These are phyloP conservation scores for Skeletonema menzelii DNA, from an alignment of 108 stramenopile genomes.

Conservation along the genomic window DNA sequence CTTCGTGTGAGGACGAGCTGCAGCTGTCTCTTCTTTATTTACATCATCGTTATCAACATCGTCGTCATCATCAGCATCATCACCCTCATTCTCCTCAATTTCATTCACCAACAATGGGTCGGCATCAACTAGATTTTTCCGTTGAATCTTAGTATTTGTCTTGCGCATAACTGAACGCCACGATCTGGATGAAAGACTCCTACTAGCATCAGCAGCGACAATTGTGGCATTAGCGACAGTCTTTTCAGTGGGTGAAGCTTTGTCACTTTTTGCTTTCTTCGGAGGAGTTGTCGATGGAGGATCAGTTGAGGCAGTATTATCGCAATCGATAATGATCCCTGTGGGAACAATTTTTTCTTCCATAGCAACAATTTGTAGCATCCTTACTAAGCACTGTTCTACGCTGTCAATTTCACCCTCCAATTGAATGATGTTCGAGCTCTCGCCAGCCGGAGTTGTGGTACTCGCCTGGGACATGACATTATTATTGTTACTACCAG, in stretches of 20 bases:
- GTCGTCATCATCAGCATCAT: too few relatives aligned
- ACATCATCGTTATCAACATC: slow-evolving; percentile 20
- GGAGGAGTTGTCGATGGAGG: not conserved
- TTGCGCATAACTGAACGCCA: slow-evolving; percentile 26
- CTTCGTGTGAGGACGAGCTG: slow-evolving; percentile 10
- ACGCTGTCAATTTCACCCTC: slow-evolving; percentile 43
- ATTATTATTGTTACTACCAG: not conserved
- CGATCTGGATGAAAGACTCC: not conserved
- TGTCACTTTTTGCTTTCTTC: not conserved
- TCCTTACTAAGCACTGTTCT: slow-evolving; percentile 28
- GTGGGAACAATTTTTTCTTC: slow-evolving; percentile 26
- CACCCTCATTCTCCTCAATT: too few relatives aligned
- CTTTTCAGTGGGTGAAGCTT: not conserved
- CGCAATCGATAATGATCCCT: slow-evolving; percentile 22
- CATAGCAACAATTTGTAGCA: slow-evolving; percentile 34
- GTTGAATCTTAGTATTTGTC: slow-evolving; percentile 36
- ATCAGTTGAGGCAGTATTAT: not conserved
- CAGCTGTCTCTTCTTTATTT: slow-evolving; percentile 13
- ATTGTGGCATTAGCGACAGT: slow-evolving; percentile 27
- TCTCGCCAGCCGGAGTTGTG: not conserved
- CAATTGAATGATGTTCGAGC: slow-evolving; percentile 41
- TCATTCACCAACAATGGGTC: slow-evolving; percentile 4
- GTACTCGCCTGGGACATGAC: not conserved
- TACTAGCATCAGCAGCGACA: not conserved
- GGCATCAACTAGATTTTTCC: slow-evolving; percentile 20